Evolutionary conservation across 768 basidiomycete genomes (phyloP), one percentile per base, ranked within the genome.

Genomic region (Trametes gibbosa): DNA sequence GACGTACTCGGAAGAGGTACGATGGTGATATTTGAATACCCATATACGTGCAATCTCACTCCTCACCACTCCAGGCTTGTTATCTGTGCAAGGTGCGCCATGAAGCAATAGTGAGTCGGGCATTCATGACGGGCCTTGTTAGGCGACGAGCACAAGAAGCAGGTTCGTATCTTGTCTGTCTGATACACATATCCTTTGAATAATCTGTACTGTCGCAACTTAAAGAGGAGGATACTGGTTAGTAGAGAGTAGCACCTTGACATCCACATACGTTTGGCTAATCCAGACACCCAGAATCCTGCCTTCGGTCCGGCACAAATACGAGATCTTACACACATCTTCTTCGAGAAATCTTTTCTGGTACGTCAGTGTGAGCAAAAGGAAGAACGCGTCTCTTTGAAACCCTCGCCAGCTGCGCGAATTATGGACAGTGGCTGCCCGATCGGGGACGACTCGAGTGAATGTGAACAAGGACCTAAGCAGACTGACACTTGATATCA

Each of bases 221-320:
- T 17, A 14, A 3, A 39, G 37, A 39, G 37, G 13, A 39, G 37
- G 37, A 39, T 39, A 5, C 13, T 39, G 37, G 37, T 39, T 14
- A 39, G 37, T 13, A 14, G 3, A 13, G 16, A 6, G 37, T 32
- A 10, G 29, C 37, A 14, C 17, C 4, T 39, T 13, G 13, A 17
- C 37, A 39, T 17, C 13, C 13, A 39, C 16, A 17, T 4, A 4
- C 29, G 7, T 39, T 13, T 39, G 17, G 37, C 37, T 39, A 14
- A 39, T 35, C 37, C 37, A 14, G 3, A 14, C 10, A 39, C 37
- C 10, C 35, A 78, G 86, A 89, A 87, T 61, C 86, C 86, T 14
- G 85, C 86, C 0, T 89, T 89, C 63, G 84, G 86, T 1, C 75
- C 77, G 1, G 70, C 76, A 1, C 85, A 87, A 64, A 76, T 88